A percentile compares a stretch with the other conserved stretches of the same genome.
These are phyloP conservation scores for Gastrolobium villosum DNA, from an alignment of 306 rosid species.

Conservation along the genomic window DNA sequence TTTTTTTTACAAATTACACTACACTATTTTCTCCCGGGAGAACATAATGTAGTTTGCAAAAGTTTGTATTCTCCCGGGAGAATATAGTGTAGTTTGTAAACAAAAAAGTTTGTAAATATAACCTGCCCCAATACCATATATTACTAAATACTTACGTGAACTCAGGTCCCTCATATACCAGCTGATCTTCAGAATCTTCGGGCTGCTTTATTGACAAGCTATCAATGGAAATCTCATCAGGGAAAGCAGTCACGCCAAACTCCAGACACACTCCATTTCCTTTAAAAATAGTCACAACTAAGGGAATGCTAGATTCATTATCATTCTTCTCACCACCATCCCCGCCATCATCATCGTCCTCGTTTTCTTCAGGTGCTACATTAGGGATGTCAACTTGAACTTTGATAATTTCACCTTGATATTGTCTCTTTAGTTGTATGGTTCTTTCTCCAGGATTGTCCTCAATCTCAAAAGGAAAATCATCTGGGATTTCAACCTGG, in stretches of 20 bases:
- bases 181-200: constrained; percentile 60
- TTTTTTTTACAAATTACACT: too few relatives aligned
- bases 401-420: constrained; percentile 69
- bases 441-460: constrained; percentile 85
- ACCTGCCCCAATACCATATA: too few relatives aligned
- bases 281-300: constrained; percentile 76
- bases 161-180: constrained; percentile 89
- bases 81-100: too few relatives aligned
- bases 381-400: constrained; percentile 81
- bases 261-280: constrained; percentile 65
- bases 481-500: constrained; percentile 58
- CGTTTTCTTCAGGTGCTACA: constrained; percentile 51
- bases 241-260: constrained; percentile 81
- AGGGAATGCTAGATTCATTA: constrained; percentile 71
- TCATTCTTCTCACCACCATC: constrained; percentile 40
- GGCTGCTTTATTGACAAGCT: constrained; percentile 72
- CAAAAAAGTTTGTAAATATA: too few relatives aligned
- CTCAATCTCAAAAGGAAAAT: constrained; percentile 81
- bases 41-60: too few relatives aligned
- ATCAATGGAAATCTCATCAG: constrained; percentile 76
- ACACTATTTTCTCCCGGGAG: too few relatives aligned
- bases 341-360: constrained; percentile 34
- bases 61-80: too few relatives aligned
- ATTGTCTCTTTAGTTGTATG: constrained; percentile 69
- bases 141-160: constrained; percentile 63